Evolutionary conservation across 305 asterid genomes (phyloP).

Genomic region (Fraxinus nigra): DNA sequence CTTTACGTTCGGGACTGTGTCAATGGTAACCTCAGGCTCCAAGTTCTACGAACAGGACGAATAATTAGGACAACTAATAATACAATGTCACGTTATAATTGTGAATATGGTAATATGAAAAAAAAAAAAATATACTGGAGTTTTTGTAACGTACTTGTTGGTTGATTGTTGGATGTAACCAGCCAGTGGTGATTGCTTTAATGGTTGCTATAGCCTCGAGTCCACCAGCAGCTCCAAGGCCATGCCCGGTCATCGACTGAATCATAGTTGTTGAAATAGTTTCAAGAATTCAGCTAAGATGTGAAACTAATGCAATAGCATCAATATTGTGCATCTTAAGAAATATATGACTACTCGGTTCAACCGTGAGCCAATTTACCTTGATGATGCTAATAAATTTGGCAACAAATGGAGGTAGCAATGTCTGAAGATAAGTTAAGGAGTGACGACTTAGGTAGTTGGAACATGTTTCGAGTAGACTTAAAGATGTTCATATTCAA

Average conservation of each 20-base stretch:
- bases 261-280: background rate
- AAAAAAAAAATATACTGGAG: background rate
- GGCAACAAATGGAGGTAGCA: background rate
- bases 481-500: too few species aligned
- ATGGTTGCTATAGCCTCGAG: constrained; percentile 69
- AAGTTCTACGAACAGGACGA: constrained; percentile 36
- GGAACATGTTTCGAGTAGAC: too few species aligned
- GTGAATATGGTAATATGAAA: background rate
- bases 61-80: background rate
- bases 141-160: constrained; percentile 41
- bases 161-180: constrained; percentile 76
- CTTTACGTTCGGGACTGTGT: constrained; percentile 73
- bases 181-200: constrained; percentile 70
- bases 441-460: too few species aligned
- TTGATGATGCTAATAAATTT: background rate
- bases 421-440: too few species aligned
- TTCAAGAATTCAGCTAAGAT: background rate
- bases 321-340: background rate
- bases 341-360: background rate
- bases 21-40: constrained; percentile 57
- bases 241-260: constrained; percentile 73
- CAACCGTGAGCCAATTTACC: background rate
- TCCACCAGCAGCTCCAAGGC: constrained; percentile 76
- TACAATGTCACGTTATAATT: background rate
- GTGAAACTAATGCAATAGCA: background rate